Conservation (phyloP, 1,284 basidiomycete genomes). For the Boletus holoroseus region DNA sequence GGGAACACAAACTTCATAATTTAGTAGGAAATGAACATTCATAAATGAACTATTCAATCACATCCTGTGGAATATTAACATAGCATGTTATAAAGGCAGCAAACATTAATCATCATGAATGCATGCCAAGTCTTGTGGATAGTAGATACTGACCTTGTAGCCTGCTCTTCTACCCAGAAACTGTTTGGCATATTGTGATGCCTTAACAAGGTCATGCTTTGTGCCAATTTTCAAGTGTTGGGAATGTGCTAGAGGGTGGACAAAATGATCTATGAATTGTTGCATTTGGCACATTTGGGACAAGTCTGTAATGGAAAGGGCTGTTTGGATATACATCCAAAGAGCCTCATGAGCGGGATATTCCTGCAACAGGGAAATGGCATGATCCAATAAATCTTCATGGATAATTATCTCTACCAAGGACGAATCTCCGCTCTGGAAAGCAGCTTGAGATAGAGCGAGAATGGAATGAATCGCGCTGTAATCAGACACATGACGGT, state of each 20-base stretch:
- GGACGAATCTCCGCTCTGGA: slow-evolving; percentile 2
- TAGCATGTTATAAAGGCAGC: neutral
- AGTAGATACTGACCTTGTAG: neutral
- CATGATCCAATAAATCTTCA: slow-evolving; percentile 34
- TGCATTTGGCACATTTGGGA: slow-evolving; percentile 1
- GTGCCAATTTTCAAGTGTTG: neutral
- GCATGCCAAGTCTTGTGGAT: neutral
- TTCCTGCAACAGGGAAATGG: slow-evolving; percentile 40
- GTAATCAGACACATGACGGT: slow-evolving; percentile 57
- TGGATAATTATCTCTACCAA: slow-evolving; percentile 1
- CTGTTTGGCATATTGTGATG: slow-evolving; percentile 9
- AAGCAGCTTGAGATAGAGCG: slow-evolving; percentile 24
- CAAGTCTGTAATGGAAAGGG: slow-evolving; percentile 1
- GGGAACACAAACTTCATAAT: neutral
- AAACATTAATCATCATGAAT: neutral
- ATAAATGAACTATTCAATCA: neutral
- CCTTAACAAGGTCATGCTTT: neutral
- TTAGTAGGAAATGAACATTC: neutral
- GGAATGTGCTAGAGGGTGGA: slow-evolving; percentile 15
- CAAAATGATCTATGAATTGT: slow-evolving; percentile 18
- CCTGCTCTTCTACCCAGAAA: slow-evolving; percentile 14
- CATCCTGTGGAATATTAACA: neutral
- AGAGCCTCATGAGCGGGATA: slow-evolving; percentile 55
- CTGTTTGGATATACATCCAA: slow-evolving; percentile 45
- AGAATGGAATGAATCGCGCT: slow-evolving; percentile 54